A percentile compares a stretch with the other conserved stretches of the same genome.
Evolutionary conservation across 495 filamentous ascomycete species (phyloP).

Genomic region (Thozetella sp.): DNA sequence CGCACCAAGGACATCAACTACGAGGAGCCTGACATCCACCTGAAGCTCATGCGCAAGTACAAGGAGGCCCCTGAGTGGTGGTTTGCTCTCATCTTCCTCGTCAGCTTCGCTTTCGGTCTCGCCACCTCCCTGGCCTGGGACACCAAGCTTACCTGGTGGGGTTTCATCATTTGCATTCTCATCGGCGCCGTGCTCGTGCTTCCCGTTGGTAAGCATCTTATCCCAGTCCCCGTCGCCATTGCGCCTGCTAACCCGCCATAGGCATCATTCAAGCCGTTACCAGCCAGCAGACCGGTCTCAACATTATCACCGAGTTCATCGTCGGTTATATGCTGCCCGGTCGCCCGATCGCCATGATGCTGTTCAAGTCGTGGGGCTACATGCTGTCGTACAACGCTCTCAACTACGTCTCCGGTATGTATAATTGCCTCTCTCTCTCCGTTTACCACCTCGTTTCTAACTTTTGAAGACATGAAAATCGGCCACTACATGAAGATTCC

Average conservation of each 20-base stretch:
- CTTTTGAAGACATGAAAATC: slow-evolving; percentile 57
- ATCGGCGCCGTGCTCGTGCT: slow-evolving; percentile 55
- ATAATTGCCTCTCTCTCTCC: no score
- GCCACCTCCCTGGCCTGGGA: slow-evolving; percentile 62
- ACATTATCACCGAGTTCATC: slow-evolving; percentile 71
- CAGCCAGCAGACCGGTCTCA: slow-evolving; percentile 67
- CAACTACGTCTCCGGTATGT: slow-evolving; percentile 36
- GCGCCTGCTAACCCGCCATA: neutral
- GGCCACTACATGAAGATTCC: slow-evolving; percentile 75
- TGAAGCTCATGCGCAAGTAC: slow-evolving; percentile 61
- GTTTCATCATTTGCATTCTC: slow-evolving; percentile 61
- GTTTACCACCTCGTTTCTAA: no score
- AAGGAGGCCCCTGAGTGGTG: slow-evolving; percentile 57
- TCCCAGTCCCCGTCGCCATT: neutral
- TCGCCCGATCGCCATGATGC: slow-evolving; percentile 64
- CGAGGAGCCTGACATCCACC: slow-evolving; percentile 70
- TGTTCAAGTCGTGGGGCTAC: slow-evolving; percentile 74
- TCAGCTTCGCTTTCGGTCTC: slow-evolving; percentile 45
- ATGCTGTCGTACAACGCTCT: slow-evolving; percentile 61
- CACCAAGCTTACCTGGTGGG: slow-evolving; percentile 67
- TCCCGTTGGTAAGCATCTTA: slow-evolving; percentile 36
- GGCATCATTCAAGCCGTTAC: slow-evolving; percentile 63
- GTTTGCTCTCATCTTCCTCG: slow-evolving; percentile 43
- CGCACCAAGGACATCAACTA: slow-evolving; percentile 47
- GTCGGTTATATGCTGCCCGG: slow-evolving; percentile 71